Evolutionary conservation across 2,329 filamentous ascomycete species (phyloP).

Genomic region (Arthrobotrys musiformis): DNA sequence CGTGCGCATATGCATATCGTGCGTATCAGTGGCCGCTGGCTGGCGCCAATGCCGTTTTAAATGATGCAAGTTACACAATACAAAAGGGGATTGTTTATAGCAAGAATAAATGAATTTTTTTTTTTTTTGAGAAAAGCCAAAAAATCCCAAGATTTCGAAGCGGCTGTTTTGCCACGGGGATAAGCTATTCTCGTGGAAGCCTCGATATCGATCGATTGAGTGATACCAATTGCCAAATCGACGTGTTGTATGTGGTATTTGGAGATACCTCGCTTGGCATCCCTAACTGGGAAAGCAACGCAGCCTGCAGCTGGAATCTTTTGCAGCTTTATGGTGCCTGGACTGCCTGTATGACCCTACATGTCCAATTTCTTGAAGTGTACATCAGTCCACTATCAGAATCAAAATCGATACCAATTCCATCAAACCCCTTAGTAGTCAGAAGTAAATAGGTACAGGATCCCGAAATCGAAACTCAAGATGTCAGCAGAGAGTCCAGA

Average conservation of each 20-base stretch:
- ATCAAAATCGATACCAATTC: not conserved
- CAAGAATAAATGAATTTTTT: too few relatives aligned
- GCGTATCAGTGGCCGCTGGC: too few relatives aligned
- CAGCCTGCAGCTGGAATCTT: not conserved
- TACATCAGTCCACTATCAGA: not conserved
- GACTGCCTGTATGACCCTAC: not conserved
- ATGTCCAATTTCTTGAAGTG: not conserved
- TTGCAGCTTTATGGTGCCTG: not conserved
- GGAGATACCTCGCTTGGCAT: not conserved
- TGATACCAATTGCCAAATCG: not conserved
- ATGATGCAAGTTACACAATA: too few relatives aligned
- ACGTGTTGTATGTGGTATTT: conserved; percentile 3
- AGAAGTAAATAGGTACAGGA: not conserved
- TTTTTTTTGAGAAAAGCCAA: too few relatives aligned
- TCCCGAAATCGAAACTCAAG: not conserved
- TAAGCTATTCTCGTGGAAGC: too few relatives aligned
- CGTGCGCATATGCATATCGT: too few relatives aligned
- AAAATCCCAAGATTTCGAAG: too few relatives aligned
- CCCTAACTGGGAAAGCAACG: not conserved
- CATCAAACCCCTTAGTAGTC: not conserved
- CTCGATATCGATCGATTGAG: too few relatives aligned
- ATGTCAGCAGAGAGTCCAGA: conserved; percentile 21
- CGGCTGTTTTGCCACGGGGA: too few relatives aligned
- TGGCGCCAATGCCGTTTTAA: too few relatives aligned
- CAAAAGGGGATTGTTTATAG: too few relatives aligned